Conservation (phyloP, 179 eudicot genomes). For the Spinacia oleracea region DNA sequence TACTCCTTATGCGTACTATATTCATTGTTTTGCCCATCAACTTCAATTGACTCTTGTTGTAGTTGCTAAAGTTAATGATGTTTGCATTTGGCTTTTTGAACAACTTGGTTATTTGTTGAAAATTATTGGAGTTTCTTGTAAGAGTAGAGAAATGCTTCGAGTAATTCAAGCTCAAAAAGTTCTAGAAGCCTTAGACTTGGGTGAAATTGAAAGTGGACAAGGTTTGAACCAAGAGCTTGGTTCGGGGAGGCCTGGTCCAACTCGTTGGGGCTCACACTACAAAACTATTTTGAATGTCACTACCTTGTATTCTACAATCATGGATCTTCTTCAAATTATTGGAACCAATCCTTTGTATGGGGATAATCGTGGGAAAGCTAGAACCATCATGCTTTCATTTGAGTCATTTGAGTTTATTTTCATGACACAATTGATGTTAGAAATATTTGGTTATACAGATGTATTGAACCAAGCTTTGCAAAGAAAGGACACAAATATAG, state of each 20-base stretch:
- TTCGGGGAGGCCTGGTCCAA: not conserved
- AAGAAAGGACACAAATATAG: not conserved
- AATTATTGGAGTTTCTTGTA: no score
- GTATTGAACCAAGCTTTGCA: slow-evolving; percentile 2
- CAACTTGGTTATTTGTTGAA: no score
- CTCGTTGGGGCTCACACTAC: not conserved
- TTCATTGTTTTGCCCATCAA: not conserved
- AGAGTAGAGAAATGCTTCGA: no score
- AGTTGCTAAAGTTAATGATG: not conserved
- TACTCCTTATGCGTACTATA: not conserved
- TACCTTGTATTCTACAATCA: not conserved
- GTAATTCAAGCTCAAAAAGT: no score
- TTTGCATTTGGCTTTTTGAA: no score
- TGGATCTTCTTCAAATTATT: not conserved
- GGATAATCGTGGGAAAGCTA: not conserved
- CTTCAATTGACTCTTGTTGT: slow-evolving; percentile 1
- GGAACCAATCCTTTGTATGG: not conserved
- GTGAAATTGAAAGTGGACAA: not conserved
- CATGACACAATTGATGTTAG: not conserved
- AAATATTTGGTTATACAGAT: not conserved
- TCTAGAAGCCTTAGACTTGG: no score
- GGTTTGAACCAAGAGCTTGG: not conserved
- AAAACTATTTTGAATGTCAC: not conserved
- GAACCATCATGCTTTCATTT: not conserved
- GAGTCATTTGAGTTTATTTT: not conserved